Evolutionary conservation across 139 green algal species (phyloP).

Genomic region (Microglena sp.): DNA sequence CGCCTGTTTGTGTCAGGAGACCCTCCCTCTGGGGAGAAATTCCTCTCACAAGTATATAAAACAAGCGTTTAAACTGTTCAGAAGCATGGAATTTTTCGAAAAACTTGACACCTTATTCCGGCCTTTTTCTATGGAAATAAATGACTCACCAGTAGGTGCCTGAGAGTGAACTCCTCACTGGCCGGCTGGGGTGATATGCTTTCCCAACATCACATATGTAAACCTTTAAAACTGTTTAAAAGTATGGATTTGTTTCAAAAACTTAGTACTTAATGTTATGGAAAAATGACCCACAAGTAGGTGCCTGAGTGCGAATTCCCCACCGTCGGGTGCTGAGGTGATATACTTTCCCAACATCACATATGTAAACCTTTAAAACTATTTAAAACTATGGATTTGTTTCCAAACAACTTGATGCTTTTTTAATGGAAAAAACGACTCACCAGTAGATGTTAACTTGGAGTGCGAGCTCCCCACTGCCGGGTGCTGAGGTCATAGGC

Average conservation of each 20-base stretch:
- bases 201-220: background rate
- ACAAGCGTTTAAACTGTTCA: background rate
- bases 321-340: slow-evolving; percentile 1
- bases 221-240: background rate
- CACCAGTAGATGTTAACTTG: background rate
- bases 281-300: no score
- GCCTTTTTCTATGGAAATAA: no score
- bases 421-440: background rate
- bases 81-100: background rate
- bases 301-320: slow-evolving; percentile 31
- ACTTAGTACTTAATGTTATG: slow-evolving; percentile 54
- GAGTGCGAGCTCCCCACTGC: background rate
- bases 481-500: slow-evolving; percentile 1
- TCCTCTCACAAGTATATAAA: background rate
- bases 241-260: background rate
- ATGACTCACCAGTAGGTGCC: slow-evolving; percentile 69
- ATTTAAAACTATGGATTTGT: background rate
- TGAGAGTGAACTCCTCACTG: slow-evolving; percentile 7
- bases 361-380: background rate
- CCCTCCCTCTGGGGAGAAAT: background rate
- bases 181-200: slow-evolving; percentile 4
- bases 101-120: no score
- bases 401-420: background rate
- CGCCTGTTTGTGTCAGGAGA: no score
- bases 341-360: slow-evolving; percentile 5